Evolutionary conservation across 2,329 filamentous ascomycete species (phyloP), one percentile per base, ranked within the genome.

Genomic region (Alternaria viburni): DNA sequence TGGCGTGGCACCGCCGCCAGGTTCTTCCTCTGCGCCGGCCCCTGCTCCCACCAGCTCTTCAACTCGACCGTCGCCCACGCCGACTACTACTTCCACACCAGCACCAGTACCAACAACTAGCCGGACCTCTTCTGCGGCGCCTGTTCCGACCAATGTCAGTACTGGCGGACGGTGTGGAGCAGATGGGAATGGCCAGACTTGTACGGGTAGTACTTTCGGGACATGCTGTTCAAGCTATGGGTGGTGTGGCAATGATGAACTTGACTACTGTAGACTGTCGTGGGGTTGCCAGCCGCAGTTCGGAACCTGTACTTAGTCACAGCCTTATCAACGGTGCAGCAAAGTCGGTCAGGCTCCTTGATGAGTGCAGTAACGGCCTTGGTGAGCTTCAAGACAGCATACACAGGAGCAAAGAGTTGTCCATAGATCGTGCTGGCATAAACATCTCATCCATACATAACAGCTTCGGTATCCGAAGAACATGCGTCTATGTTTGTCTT

Each of bases 171-270:
- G 60, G n/a, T 77, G 74, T 52, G 74, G 74, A n/a, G 51, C 66
- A 17, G 67, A 69, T 41, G 64, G 64, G 6, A 70, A 70, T 47
- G 73, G 72, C 0, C 63, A 62, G 21, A 66, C 68, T 2, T 77
- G 74, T 61, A 57, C 54, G 10, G 72, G 73, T 0, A 72, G 67
- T 5, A 70, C 65, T 8, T 74, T 65, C 54, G 74, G 74, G 11
- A 54, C 64, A 26, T 76, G 74, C 54, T 77, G 74, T 47, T 71
- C 67, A 8, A 66, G 67, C 23, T 77, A 76, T 57, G 69, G 70
- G 3, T 74, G 68, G 66, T 76, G 72, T 61, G 73, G 73, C 0
- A 63, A 54, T 36, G 65, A 32, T 19, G 23, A 62, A 19, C 59
- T 67, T 23, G 69, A 74, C 41, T 74, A 71, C 49, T 76, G 72